Base-by-base conservation (phyloP, 768 basidiomycete genomes). In the Podaxis carcinomalis region DNA sequence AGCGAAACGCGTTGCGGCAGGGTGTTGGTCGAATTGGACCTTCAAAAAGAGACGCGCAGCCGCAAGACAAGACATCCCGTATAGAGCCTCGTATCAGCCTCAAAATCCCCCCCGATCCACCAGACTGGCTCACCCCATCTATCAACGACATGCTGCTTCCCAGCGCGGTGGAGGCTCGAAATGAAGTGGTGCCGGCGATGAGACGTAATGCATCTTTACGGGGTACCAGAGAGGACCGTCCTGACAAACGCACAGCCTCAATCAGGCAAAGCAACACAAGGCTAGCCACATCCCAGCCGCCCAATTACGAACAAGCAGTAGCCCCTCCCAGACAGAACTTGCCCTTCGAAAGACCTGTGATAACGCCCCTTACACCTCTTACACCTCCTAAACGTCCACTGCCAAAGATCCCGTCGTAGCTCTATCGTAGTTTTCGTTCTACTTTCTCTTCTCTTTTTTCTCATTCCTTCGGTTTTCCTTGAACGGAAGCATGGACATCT, bases 371-470 rank as follows among this genome's bases (percentile, higher is more conserved):
- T 16, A 13, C 39, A n/a, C 39, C 57, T 51, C 37, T 51, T 16
- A 21, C 39, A n/a, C 39, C 57, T 51, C 50, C 9, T 5, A 47
- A n/a, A 52, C 57, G 57, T 39, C 39, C 57, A 13, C 40, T 59
- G 9, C 57, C 57, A 42, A 51, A 42, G 40, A 14, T 21, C 28
- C 57, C 57, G 16, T 4, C 11, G 13, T 58, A 50, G 28, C 25
- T 39, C 10, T 37, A 11, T 9, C 2, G 9, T 32, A 32, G 32
- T 32, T 32, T 32, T 32, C 32, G 32, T 32, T 32, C 32, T 32
- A 32, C 32, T 32, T 7, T 6, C 13, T 3, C 13, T 6, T 21
- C 5, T 49, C 4, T 27, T 19, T 13, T 28, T 27, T 32, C 27
- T 37, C 56, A 39, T 36, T 35, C 44, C 14, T 47, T 28, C 16